phyloP scores from a whole-genome alignment of 2,329 filamentous ascomycete genomes.

The Verticillium albo-atrum region DNA sequence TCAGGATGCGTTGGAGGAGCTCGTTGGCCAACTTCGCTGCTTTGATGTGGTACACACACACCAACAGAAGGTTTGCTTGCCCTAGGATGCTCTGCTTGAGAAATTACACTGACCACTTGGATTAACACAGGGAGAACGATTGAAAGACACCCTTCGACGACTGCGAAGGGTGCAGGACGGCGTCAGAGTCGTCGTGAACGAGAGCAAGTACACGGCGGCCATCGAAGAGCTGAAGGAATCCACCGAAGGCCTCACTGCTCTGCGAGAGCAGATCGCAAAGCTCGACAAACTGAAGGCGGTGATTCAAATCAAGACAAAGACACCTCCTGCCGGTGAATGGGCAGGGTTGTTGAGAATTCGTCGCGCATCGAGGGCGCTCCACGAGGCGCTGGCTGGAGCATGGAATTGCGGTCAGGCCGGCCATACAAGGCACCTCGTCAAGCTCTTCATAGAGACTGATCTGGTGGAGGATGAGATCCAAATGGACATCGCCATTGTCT shows the following conservation, averaged over 20 bases:
- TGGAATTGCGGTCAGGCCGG: conserved; percentile 4
- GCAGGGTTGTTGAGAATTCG: not conserved
- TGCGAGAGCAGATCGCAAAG: conserved; percentile 3
- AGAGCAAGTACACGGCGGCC: not conserved
- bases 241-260: not conserved
- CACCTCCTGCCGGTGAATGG: not conserved
- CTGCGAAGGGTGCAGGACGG: conserved; percentile 1
- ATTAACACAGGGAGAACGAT: not conserved
- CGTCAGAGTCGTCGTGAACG: not conserved
- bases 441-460: conserved; percentile 6
- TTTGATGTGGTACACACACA: not conserved
- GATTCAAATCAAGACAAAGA: not conserved
- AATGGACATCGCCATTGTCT: conserved; percentile 7
- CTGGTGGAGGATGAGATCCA: not conserved
- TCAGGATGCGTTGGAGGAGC: not conserved
- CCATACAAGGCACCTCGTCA: conserved; percentile 4
- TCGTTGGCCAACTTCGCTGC: not conserved
- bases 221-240: not conserved
- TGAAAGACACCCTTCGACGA: not conserved
- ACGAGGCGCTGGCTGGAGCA: not conserved
- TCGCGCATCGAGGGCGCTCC: conserved; percentile 1
- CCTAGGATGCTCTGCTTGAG: not conserved
- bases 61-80: not conserved
- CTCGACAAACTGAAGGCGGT: not conserved
- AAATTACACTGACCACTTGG: not conserved